A percentile compares a stretch with the other conserved stretches of the same genome.
These are phyloP conservation scores for Penicillium cosmopolitanum DNA, from an alignment of 495 filamentous ascomycete genomes.

Conservation along the genomic window DNA sequence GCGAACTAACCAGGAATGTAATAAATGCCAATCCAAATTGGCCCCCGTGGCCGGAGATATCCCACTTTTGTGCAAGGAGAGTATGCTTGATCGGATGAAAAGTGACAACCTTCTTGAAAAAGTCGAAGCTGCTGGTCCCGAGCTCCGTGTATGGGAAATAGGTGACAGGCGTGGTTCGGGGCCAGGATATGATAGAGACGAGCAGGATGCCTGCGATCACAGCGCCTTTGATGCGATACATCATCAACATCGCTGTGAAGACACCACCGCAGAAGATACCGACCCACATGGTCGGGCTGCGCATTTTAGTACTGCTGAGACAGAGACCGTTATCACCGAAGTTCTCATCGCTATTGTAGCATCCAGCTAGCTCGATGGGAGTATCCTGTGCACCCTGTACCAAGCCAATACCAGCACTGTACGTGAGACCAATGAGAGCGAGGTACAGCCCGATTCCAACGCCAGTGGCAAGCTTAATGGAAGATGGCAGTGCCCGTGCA, in stretches of 20 bases:
- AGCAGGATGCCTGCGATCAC: conserved; percentile 79
- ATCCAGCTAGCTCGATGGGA: conserved; percentile 73
- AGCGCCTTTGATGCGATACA: conserved; percentile 82
- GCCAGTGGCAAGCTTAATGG: conserved; percentile 82
- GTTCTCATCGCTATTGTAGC: conserved; percentile 37
- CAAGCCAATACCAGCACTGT: conserved; percentile 76
- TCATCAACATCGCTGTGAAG: conserved; percentile 74
- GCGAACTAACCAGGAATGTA: conserved; percentile 59
- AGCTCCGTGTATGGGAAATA: conserved; percentile 73
- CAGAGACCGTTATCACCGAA: conserved; percentile 51
- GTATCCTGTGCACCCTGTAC: conserved; percentile 61
- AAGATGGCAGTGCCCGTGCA: conserved; percentile 72
- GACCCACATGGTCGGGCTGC: conserved; percentile 77
- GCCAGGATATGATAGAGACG: conserved; percentile 85
- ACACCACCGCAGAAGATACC: conserved; percentile 83
- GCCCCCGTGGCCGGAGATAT: conserved; percentile 61
- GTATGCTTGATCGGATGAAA: conserved; percentile 74
- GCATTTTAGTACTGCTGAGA: conserved; percentile 63
- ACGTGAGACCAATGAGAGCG: conserved; percentile 78
- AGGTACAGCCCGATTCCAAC: conserved; percentile 82
- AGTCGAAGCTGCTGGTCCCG: conserved; percentile 71
- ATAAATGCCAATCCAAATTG: conserved; percentile 80
- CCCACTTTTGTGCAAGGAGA: conserved; percentile 69
- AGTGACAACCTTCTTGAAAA: conserved; percentile 80
- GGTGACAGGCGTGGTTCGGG: conserved; percentile 69